Conservation (phyloP, 2,329 filamentous ascomycete genomes). For the Calycina herbarum region DNA sequence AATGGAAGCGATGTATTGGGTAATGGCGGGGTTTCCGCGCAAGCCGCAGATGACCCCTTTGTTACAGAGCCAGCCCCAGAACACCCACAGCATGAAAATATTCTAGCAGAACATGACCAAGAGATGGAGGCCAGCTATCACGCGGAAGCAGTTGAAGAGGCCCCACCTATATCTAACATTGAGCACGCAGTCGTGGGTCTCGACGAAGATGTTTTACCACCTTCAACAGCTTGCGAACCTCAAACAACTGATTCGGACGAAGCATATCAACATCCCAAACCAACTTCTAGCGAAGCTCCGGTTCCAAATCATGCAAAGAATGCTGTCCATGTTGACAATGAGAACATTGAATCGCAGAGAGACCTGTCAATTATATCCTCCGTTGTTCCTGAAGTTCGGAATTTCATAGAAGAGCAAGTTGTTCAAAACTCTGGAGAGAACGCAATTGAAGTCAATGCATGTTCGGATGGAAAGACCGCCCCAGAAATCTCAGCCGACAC, state of each 20-base stretch:
- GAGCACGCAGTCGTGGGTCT: background rate
- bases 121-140: background rate
- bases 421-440: background rate
- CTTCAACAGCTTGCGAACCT: background rate
- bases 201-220: background rate
- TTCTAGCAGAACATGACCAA: background rate
- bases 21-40: background rate
- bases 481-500: background rate
- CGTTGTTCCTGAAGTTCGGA: background rate
- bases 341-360: background rate
- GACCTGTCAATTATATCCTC: background rate
- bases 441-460: background rate
- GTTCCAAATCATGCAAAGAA: background rate
- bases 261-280: constrained; percentile 4
- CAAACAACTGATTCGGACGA: background rate
- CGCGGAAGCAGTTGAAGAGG: background rate
- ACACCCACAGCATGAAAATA: background rate
- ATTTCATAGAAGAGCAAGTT: background rate
- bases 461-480: background rate
- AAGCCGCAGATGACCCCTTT: background rate
- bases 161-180: background rate
- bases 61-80: background rate
- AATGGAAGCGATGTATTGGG: background rate
- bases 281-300: constrained; percentile 19
- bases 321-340: background rate